Evolutionary conservation across 495 filamentous ascomycete genomes (phyloP).

Genomic region (Tuber melanosporum): DNA sequence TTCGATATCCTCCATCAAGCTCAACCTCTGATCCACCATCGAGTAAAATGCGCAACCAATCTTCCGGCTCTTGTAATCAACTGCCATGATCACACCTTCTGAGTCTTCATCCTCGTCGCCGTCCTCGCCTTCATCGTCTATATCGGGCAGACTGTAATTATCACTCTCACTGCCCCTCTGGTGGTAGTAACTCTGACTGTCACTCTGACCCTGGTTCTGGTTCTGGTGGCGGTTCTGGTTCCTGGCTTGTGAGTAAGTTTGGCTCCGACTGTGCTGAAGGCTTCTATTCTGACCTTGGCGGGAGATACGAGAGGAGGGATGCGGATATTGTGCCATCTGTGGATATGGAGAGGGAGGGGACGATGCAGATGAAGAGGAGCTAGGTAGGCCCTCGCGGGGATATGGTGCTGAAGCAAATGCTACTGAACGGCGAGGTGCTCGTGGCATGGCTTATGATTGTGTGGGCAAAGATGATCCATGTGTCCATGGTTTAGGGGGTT

Average conservation of each 20-base stretch:
- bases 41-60: conserved; percentile 87
- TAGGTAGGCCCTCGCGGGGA: neutral
- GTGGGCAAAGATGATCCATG: neutral
- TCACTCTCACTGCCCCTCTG: neutral
- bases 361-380: conserved; percentile 8
- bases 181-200: neutral
- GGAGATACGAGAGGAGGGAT: neutral
- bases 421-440: conserved; percentile 24
- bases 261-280: neutral
- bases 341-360: conserved; percentile 7
- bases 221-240: neutral
- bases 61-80: conserved; percentile 66
- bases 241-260: neutral
- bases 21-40: conserved; percentile 64
- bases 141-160: neutral
- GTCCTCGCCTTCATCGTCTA: neutral
- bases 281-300: neutral
- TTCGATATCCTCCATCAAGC: conserved; percentile 73
- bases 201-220: neutral
- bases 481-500: neutral
- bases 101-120: conserved; percentile 49
- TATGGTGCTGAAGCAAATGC: conserved; percentile 18
- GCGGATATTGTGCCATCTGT: conserved; percentile 11
- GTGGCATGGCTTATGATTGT: conserved; percentile 15
- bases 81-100: conserved; percentile 74